Evolutionary conservation across 805 yeast genomes (phyloP).

Genomic region (Millerozyma acaciae): DNA sequence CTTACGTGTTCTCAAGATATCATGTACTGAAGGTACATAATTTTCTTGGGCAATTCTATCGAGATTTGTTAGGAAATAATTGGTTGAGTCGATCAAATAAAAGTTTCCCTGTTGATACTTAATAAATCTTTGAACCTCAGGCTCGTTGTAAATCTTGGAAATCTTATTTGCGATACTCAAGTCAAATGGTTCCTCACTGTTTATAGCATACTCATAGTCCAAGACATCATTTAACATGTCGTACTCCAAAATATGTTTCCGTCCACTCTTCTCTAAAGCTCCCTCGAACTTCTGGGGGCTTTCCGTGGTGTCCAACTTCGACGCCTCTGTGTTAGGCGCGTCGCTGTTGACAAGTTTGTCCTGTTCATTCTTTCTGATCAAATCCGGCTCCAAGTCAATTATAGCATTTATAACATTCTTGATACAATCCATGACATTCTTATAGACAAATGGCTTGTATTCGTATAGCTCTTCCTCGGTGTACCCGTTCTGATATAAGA

Average conservation of each 20-base stretch:
- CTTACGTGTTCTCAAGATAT: slow-evolving; percentile 81
- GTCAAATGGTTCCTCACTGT: slow-evolving; percentile 52
- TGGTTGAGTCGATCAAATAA: slow-evolving; percentile 82
- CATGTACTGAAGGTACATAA: slow-evolving; percentile 72
- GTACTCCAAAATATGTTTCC: slow-evolving; percentile 21
- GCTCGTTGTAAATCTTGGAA: slow-evolving; percentile 49
- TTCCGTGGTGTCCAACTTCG: slow-evolving; percentile 5
- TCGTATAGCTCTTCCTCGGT: slow-evolving; percentile 66
- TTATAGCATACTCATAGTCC: slow-evolving; percentile 48
- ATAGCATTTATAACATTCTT: slow-evolving; percentile 68
- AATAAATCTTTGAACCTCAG: slow-evolving; percentile 55
- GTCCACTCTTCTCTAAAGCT: slow-evolving; percentile 4
- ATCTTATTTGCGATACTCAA: slow-evolving; percentile 46
- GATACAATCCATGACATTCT: slow-evolving; percentile 74
- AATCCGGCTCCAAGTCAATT: slow-evolving; percentile 42
- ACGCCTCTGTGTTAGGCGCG: background rate
- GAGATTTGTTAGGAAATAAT: slow-evolving; percentile 67
- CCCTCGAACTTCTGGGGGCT: slow-evolving; percentile 11
- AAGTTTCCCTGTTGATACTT: slow-evolving; percentile 63
- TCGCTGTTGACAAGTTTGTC: too few relatives aligned
- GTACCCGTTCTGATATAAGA: slow-evolving; percentile 69
- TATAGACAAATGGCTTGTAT: slow-evolving; percentile 74
- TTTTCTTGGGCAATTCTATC: slow-evolving; percentile 54
- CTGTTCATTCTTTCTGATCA: slow-evolving; percentile 24
- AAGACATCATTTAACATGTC: slow-evolving; percentile 43